Conservation (phyloP, 176 grass and related monocot genomes). For the Melocanna baccifera region DNA sequence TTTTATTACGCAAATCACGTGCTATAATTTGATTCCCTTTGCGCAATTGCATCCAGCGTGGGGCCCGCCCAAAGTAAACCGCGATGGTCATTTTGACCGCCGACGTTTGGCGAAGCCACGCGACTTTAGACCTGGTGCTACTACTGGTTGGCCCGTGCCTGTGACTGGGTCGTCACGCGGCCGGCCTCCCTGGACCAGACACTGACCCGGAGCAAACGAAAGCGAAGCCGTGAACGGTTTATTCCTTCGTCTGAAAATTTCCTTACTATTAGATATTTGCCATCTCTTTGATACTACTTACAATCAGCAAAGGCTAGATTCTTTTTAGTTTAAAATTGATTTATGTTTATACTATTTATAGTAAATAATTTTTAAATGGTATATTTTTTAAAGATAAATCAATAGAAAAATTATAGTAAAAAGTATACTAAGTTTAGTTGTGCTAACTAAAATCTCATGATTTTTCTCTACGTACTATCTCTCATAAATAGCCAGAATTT, state of each 20-base stretch:
- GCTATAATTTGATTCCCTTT: slow-evolving; percentile 1
- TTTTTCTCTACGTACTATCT: no score
- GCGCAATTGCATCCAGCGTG: neutral
- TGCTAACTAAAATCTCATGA: no score
- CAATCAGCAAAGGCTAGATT: slow-evolving; percentile 15
- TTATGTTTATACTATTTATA: no score
- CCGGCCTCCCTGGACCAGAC: slow-evolving; percentile 50
- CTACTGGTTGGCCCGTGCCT: neutral
- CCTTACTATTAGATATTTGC: neutral
- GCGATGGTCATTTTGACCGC: neutral
- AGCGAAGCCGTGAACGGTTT: slow-evolving; percentile 33
- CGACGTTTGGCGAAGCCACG: slow-evolving; percentile 25
- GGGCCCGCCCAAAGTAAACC: neutral
- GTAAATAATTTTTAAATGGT: no score
- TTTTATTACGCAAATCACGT: slow-evolving; percentile 20
- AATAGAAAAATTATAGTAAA: no score
- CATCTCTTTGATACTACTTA: neutral
- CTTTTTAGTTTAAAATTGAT: no score
- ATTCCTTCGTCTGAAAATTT: neutral
- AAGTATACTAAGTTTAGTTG: no score
- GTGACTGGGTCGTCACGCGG: slow-evolving; percentile 57
- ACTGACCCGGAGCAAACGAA: slow-evolving; percentile 40
- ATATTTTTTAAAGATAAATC: no score
- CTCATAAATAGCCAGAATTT: no score
- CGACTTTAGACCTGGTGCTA: slow-evolving; percentile 24